Evolutionary conservation across 768 basidiomycete genomes (phyloP), one percentile per base, ranked within the genome.

Genomic region (Myochromella boudieri): DNA sequence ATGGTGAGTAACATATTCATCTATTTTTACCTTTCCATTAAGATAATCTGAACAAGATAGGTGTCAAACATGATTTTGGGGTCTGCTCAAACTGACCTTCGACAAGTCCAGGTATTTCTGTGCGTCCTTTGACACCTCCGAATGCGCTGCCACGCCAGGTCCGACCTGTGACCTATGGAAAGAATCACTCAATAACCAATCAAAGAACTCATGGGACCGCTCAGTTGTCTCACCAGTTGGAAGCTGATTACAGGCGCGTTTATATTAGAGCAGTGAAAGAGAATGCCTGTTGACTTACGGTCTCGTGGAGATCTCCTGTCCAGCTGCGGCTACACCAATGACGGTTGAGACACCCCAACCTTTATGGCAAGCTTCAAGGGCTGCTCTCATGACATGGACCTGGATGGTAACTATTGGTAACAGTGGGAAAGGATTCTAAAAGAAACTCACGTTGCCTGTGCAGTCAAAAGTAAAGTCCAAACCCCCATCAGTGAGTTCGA

Each of bases 321-420:
- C 97, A 15, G 97, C 93, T 18, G 94, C 93, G 3, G 97, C 97
- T 32, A 99, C 97, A 50, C 95, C 95, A 49, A 99, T 97, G 55
- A 99, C 64, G 46, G 91, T 97, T 47, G 85, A 91, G 33, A 97
- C 86, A 57, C 97, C 97, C 97, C 97, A 99, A 11, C 97, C 97
- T 65, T 98, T 98, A 69, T 99, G 97, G 67, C 94, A 97, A n/a
- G 94, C 90, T 70, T 99, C 97, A 37, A 99, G 81, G 20, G 97
- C 97, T 39, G 85, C 74, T 51, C 95, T 83, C 95, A 97, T 97
- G 53, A 95, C 93, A 22, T 92, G 72, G 8, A 93, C 88, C 87
- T 88, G 48, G 5, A 29, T 9, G 14, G 20, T 27, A 46, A 27
- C 17, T 7, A 3, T 4, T 18, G 44, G 7, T 46, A 15, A 18